Base-by-base conservation (phyloP, 495 filamentous ascomycete species). In the Aspergillus funiculosus region DNA sequence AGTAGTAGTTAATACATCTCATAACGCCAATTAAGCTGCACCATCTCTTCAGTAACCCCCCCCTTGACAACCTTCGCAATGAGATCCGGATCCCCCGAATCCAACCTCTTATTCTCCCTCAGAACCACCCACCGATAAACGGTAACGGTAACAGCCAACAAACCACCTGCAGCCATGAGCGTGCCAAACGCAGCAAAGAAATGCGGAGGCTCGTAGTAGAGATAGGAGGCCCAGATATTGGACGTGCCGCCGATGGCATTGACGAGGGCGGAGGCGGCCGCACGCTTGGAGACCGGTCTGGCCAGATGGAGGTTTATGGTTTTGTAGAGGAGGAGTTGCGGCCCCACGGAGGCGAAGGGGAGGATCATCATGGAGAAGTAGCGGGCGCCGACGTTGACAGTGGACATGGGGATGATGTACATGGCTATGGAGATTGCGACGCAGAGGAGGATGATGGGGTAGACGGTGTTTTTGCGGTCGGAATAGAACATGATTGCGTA, bases 41-140 rank as follows among this genome's bases (percentile, higher is more conserved):
- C 53, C 64, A 66, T 66, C 40, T 70, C 64, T 38, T 65, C 54
- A 0, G 64, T 70, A 5, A 68, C 67, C 10, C 67, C 67, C 9
- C 58, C 59, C 56, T 60, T 66, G 10, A 65, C 50, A 1, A 55
- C 67, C 52, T 61, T 62, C 0, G 50, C 58, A 36, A 65, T 59
- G 45, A 61, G 20, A 18, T 48, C 58, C 1, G 50, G 52, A 22
- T 63, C 55, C 17, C 61, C 60, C 2, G 61, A 61, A 43, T 68
- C 62, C 36, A 68, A 41, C 1, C 57, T 48, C 22, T 32, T 54
- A 48, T 68, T 70, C 50, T 68, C 61, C 14, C 65, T 53, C 42
- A 57, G 14, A 7, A 70, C 53, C 13, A 63, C 28, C 64, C 65
- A 67, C 25, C 62, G 54, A 32, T 69, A 69, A 9, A 58, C 46